phyloP scores from a whole-genome alignment of 768 basidiomycete species.

The Tulasnella sp. region DNA sequence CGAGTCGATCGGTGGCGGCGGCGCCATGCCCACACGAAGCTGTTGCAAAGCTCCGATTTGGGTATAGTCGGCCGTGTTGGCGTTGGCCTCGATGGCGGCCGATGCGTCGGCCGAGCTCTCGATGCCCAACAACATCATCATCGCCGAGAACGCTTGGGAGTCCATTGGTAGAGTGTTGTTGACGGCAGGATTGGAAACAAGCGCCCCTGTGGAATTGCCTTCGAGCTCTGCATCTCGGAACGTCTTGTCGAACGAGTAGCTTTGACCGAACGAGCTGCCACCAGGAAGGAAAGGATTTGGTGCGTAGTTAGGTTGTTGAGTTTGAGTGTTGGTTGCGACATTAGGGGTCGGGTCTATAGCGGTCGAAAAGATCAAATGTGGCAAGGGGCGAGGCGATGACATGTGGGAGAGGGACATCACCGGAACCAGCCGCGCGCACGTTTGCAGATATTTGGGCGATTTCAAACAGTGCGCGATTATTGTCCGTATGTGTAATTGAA shows the following conservation, averaged over 20 bases:
- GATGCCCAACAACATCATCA: background rate
- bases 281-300: background rate
- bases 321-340: background rate
- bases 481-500: background rate
- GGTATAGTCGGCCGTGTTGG: background rate
- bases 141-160: background rate
- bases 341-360: background rate
- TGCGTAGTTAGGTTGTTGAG: background rate
- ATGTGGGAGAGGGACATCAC: slow-evolving; percentile 9
- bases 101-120: background rate
- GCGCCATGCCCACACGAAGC: slow-evolving; percentile 2
- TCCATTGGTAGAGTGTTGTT: background rate
- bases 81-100: background rate
- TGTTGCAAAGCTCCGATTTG: slow-evolving; percentile 11
- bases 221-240: slow-evolving; percentile 3
- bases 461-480: background rate
- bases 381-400: background rate
- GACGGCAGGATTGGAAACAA: background rate
- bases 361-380: background rate
- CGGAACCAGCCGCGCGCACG: background rate
- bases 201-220: background rate
- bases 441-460: background rate
- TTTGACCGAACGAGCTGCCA: slow-evolving; percentile 20
- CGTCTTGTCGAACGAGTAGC: slow-evolving; percentile 13
- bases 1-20: slow-evolving; percentile 10